Conservation (phyloP, 805 yeast species). For the Metschnikowia proteae region DNA sequence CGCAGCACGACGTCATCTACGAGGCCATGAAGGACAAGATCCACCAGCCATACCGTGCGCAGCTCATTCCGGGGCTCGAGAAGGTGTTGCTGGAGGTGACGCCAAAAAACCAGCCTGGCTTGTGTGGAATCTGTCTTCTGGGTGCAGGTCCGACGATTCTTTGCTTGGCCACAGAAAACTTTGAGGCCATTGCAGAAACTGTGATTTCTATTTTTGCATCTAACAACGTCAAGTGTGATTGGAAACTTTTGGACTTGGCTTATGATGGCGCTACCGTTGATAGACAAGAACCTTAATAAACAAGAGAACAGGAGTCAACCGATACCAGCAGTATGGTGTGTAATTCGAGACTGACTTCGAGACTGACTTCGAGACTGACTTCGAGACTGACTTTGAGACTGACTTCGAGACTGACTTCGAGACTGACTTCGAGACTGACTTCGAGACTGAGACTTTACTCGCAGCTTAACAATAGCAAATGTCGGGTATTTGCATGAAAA, state of each 20-base stretch:
- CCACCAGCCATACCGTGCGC: conserved; percentile 95
- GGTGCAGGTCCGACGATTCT: conserved; percentile 98
- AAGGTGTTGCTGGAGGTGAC: conserved; percentile 77
- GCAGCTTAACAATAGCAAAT: too few relatives aligned
- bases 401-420: too few relatives aligned
- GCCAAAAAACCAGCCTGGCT: conserved; percentile 77
- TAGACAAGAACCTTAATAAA: background rate
- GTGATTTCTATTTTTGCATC: conserved; percentile 66
- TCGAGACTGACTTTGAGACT: too few relatives aligned
- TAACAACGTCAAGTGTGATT: conserved; percentile 65
- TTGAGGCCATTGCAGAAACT: conserved; percentile 73
- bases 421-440: too few relatives aligned
- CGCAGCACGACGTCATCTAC: conserved; percentile 77
- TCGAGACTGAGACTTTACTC: too few relatives aligned
- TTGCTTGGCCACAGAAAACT: conserved; percentile 87
- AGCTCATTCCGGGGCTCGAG: conserved; percentile 84
- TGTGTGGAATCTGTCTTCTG: conserved; percentile 89
- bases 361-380: too few relatives aligned
- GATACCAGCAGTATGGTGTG: too few relatives aligned
- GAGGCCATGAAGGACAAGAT: conserved; percentile 95
- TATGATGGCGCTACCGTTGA: conserved; percentile 75
- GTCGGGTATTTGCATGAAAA: too few relatives aligned
- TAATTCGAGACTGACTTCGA: too few relatives aligned
- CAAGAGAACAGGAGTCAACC: too few relatives aligned
- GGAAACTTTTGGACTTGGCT: conserved; percentile 85